Conservation (phyloP, 169 alveolate species). For the Plasmodium vinckei region DNA sequence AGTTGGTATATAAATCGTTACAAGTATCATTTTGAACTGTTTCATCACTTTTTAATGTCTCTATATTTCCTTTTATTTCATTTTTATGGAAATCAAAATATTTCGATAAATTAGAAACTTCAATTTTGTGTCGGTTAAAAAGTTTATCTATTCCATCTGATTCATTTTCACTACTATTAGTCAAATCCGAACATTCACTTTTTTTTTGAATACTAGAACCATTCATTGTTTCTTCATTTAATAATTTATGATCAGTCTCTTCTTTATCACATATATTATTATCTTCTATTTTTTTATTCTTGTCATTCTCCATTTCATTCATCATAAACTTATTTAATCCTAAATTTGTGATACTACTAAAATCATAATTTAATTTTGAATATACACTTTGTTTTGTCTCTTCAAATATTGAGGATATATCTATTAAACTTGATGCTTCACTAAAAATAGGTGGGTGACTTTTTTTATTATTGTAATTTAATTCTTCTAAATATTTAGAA, state of each 20-base stretch:
- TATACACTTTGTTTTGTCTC: conserved; percentile 30
- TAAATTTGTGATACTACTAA: neutral
- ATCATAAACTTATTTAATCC: neutral
- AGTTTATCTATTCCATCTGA: conserved; percentile 50
- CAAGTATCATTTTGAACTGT: neutral
- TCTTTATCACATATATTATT: neutral
- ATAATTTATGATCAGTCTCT: neutral
- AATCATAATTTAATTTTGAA: conserved; percentile 32
- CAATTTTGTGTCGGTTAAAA: conserved; percentile 41
- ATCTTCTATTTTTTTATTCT: neutral
- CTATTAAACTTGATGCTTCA: conserved; percentile 8
- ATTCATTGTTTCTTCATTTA: neutral
- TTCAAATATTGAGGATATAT: conserved; percentile 36
- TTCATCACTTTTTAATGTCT: neutral
- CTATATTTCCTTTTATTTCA: conserved; percentile 14
- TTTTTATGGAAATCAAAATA: conserved; percentile 42
- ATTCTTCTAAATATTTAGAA: conserved; percentile 44
- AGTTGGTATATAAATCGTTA: neutral
- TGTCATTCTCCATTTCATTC: neutral
- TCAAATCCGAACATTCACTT: neutral
- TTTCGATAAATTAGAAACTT: conserved; percentile 56
- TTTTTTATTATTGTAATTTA: conserved; percentile 50
- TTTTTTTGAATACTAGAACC: neutral
- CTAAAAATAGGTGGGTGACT: conserved; percentile 7
- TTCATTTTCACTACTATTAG: conserved; percentile 12